Percentiles rank a stretch among this genome's conserved stretches.
phyloP scores from a whole-genome alignment of 768 basidiomycete genomes.

The Lactarius psammicola region DNA sequence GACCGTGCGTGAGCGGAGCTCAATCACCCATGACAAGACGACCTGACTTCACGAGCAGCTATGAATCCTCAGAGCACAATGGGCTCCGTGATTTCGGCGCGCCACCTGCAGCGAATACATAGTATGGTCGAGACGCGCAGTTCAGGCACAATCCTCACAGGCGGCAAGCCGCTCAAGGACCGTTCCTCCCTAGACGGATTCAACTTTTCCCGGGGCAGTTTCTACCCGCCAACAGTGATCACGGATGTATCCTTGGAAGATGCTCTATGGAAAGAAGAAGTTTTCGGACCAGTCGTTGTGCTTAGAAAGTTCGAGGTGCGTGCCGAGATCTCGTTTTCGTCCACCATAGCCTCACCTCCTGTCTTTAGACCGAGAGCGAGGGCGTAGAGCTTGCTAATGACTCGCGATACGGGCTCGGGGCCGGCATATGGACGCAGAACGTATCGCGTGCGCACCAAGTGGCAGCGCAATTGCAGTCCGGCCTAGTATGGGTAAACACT shows the following conservation, averaged over 20 bases:
- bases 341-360: neutral
- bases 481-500: slow-evolving; percentile 85
- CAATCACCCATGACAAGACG: neutral
- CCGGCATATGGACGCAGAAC: slow-evolving; percentile 76
- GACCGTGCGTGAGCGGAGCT: slow-evolving; percentile 48
- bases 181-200: slow-evolving; percentile 64
- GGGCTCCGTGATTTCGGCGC: slow-evolving; percentile 73
- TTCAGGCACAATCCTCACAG: slow-evolving; percentile 50
- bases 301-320: slow-evolving; percentile 53
- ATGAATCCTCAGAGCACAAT: slow-evolving; percentile 67
- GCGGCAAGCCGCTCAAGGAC: slow-evolving; percentile 65
- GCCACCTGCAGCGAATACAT: slow-evolving; percentile 65
- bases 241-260: slow-evolving; percentile 53
- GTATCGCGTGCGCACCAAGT: slow-evolving; percentile 75
- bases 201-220: slow-evolving; percentile 67
- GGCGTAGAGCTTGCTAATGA: slow-evolving; percentile 69
- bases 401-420: slow-evolving; percentile 78
- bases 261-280: slow-evolving; percentile 76
- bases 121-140: slow-evolving; percentile 49
- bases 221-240: slow-evolving; percentile 81
- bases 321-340: neutral
- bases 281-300: slow-evolving; percentile 85
- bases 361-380: slow-evolving; percentile 53
- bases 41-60: slow-evolving; percentile 45
- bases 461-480: slow-evolving; percentile 65